A percentile compares a stretch with the other conserved stretches of the same genome.
Evolutionary conservation across 768 basidiomycete genomes (phyloP).

Genomic region (Scleroderma bovista): DNA sequence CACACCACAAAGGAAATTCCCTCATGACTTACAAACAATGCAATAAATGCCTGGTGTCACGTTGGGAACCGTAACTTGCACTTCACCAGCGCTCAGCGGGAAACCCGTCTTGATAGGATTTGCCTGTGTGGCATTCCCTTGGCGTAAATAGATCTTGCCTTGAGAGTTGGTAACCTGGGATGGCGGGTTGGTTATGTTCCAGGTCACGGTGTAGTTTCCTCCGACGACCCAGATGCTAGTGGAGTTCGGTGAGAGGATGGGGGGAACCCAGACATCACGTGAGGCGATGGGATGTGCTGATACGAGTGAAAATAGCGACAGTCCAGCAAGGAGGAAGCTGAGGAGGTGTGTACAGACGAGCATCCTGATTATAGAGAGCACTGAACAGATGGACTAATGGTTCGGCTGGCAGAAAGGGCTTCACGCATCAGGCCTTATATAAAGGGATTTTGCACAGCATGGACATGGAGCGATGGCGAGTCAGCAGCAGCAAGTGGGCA

Average conservation of each 20-base stretch:
- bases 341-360: constrained; percentile 4
- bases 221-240: constrained; percentile 39
- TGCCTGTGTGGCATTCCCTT: constrained; percentile 22
- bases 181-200: constrained; percentile 40
- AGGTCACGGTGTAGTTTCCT: constrained; percentile 36
- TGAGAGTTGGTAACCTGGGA: constrained; percentile 42
- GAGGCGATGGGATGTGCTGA: constrained; percentile 24
- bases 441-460: constrained; percentile 8
- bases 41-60: constrained; percentile 37
- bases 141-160: constrained; percentile 40
- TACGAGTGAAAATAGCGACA: constrained; percentile 23
- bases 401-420: neutral
- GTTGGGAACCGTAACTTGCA: constrained; percentile 36
- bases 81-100: constrained; percentile 29
- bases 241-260: constrained; percentile 32
- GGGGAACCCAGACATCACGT: constrained; percentile 47
- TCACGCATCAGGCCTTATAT: constrained; percentile 4
- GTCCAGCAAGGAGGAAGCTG: constrained; percentile 10
- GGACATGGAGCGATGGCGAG: neutral
- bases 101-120: constrained; percentile 36
- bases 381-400: neutral
- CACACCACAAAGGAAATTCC: neutral
- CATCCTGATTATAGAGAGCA: constrained; percentile 12
- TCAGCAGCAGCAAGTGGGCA: neutral
- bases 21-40: constrained; percentile 39